Percentiles rank a stretch among this genome's conserved stretches.
phyloP scores from a whole-genome alignment of 169 alveolate genomes.

The Cryptosporidium sp. region DNA sequence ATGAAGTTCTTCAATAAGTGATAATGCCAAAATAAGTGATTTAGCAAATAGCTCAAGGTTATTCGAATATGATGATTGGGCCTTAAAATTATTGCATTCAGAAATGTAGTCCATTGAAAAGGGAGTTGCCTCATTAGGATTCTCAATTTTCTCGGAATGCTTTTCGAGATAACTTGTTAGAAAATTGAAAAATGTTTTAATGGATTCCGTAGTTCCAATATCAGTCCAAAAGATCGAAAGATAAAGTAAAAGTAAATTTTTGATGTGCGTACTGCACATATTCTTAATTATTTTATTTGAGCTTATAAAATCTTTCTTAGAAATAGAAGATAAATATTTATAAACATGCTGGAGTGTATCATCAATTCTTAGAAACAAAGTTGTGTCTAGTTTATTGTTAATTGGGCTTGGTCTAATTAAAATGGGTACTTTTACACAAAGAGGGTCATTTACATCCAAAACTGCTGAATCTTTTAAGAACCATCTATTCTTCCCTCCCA shows the following conservation, averaged over 20 bases:
- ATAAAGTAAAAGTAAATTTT: constrained; percentile 38
- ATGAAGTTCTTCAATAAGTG: constrained; percentile 18
- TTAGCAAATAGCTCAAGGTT: constrained; percentile 42
- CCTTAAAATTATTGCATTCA: background rate
- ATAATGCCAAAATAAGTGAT: constrained; percentile 42
- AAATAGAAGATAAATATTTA: background rate
- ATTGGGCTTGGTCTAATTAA: constrained; percentile 2
- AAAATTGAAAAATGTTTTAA: constrained; percentile 18
- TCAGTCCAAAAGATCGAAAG: constrained; percentile 45
- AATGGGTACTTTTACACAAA: constrained; percentile 6
- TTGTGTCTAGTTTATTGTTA: background rate
- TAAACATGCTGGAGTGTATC: constrained; percentile 46
- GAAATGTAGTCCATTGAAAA: constrained; percentile 48
- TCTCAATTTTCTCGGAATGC: constrained; percentile 39
- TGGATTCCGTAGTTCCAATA: constrained; percentile 11
- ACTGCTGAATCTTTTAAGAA: constrained; percentile 76
- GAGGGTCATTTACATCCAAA: constrained; percentile 11
- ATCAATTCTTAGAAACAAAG: constrained; percentile 25
- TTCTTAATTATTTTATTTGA: background rate
- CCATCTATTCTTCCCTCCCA: constrained; percentile 82
- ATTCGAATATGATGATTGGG: background rate
- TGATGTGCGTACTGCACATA: constrained; percentile 11
- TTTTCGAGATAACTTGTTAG: constrained; percentile 9
- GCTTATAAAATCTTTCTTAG: background rate
- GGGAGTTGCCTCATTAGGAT: constrained; percentile 28